A percentile compares a stretch with the other conserved stretches of the same genome.
These are phyloP conservation scores for Pachyrhizus erosus DNA, from an alignment of 306 rosid species.

Conservation along the genomic window DNA sequence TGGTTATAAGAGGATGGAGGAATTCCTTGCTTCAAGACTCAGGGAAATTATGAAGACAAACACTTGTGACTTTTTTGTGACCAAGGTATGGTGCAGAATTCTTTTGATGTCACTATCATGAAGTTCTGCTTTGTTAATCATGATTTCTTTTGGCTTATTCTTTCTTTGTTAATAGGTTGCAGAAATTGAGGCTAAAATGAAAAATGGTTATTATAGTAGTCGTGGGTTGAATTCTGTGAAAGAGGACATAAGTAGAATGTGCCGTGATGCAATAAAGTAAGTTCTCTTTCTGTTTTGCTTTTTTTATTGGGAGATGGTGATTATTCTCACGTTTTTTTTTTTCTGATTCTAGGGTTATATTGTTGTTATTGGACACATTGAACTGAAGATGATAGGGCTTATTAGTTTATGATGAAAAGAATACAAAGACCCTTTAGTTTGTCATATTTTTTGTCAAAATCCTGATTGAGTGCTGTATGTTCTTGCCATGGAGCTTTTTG, in stretches of 20 bases:
- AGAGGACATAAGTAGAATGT: conserved; percentile 94
- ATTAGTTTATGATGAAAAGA: conserved; percentile 16
- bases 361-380: conserved; percentile 18
- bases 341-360: conserved; percentile 20
- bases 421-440: conserved; percentile 6
- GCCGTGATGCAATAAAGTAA: conserved; percentile 97
- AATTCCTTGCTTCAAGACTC: conserved; percentile 82
- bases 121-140: conserved; percentile 7
- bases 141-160: conserved; percentile 28
- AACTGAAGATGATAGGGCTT: conserved; percentile 15
- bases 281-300: conserved; percentile 35
- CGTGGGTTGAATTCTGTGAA: conserved; percentile 89
- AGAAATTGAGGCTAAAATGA: conserved; percentile 90
- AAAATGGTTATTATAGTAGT: conserved; percentile 79
- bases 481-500: conserved; percentile 30
- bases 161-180: conserved; percentile 69
- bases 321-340: not conserved
- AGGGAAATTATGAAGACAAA: conserved; percentile 91
- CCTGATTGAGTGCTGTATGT: conserved; percentile 4
- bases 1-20: conserved; percentile 95
- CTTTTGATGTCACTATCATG: conserved; percentile 15
- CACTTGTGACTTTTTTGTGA: conserved; percentile 81
- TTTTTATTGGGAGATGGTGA: conserved; percentile 8
- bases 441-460: conserved; percentile 3
- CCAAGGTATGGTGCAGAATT: conserved; percentile 67